Percentiles rank a stretch among this genome's conserved stretches.
phyloP scores from a whole-genome alignment of 2,329 filamentous ascomycete genomes.

The Cladorrhinum sp. region DNA sequence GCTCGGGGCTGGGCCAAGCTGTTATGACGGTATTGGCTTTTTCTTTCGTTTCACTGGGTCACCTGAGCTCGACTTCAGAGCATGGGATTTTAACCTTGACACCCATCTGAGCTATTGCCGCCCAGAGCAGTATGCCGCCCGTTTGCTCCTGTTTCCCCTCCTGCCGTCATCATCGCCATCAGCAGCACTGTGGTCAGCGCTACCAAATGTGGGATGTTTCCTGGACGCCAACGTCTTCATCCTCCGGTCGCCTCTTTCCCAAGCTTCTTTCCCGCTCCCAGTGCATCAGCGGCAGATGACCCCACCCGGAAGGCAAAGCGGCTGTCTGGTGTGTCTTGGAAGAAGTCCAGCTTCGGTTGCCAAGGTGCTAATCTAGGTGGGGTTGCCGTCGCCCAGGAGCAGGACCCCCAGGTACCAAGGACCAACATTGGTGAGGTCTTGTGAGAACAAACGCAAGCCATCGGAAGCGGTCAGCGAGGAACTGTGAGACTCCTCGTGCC shows the following conservation, averaged over 20 bases:
- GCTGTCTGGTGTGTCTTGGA: conserved; percentile 7
- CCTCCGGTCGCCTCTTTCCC: neutral
- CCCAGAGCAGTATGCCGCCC: neutral
- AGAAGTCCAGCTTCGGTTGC: conserved; percentile 9
- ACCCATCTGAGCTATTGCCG: neutral
- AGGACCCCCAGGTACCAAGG: neutral
- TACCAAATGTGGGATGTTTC: neutral
- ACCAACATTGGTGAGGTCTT: conserved; percentile 1
- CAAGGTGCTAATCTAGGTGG: conserved; percentile 9
- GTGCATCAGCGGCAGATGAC: conserved; percentile 1
- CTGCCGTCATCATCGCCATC: neutral
- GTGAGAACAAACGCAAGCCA: conserved; percentile 4
- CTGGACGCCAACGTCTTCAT: neutral
- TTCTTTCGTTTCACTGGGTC: neutral
- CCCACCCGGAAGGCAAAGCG: neutral
- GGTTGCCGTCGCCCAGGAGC: conserved; percentile 4
- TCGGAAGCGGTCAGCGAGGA: neutral
- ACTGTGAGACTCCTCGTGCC: neutral
- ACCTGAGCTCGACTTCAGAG: neutral
- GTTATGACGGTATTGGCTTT: neutral
- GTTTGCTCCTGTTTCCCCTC: neutral
- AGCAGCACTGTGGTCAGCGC: neutral
- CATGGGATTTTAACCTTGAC: neutral
- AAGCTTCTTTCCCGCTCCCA: neutral
- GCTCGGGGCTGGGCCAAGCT: conserved; percentile 3